Base-by-base conservation (phyloP, 202 grass and related monocot species). In the Hordeum pubiflorum region DNA sequence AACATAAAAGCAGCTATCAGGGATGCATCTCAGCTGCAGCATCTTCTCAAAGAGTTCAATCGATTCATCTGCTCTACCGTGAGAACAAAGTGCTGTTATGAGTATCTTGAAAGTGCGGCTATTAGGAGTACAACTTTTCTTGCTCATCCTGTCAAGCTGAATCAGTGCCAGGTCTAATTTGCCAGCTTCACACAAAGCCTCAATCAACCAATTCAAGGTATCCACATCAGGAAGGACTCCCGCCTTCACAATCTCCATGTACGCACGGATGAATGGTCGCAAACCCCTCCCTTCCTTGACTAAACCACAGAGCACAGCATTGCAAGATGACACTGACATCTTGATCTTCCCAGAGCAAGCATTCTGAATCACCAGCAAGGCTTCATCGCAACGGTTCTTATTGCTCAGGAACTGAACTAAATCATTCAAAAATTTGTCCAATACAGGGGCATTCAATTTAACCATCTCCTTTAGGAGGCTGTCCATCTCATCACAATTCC, bases 101-200 rank as follows among this genome's bases (percentile, higher is more conserved):
- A 92, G 78, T 79, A 89, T 46, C 69, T 80, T 85, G 68, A 89
- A 92, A 2, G 87, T 92, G 34, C 17, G 37, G 33, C 68, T 85
- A 52, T 85, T 85, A 58, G 91, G 87, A 72, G 29, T 56, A 37
- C 87, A 92, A 1, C 55, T 63, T 55, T 92, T 92, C 78, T 76
- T 85, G 38, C 63, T 33, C 91, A 92, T 89, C 78, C 75, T 89
- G 27, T 79, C 68, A 71, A 89, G 61, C 87, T 92, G 90, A 76
- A 79, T 77, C 24, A 92, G 5, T 7, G 90, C 78, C 36, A 89
- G 60, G 29, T 89, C 90, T 37, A 92, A 79, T 60, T 50, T 79
- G 9, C 74, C 84, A 36, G 63, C 60, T 62, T 76, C 62, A 66
- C 87, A 92, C 58, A 89, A 66, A 0, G 34, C 68, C 64, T 82